A percentile compares a stretch with the other conserved stretches of the same genome.
phyloP scores from a whole-genome alignment of 768 basidiomycete genomes.

The Daedalea quercina region DNA sequence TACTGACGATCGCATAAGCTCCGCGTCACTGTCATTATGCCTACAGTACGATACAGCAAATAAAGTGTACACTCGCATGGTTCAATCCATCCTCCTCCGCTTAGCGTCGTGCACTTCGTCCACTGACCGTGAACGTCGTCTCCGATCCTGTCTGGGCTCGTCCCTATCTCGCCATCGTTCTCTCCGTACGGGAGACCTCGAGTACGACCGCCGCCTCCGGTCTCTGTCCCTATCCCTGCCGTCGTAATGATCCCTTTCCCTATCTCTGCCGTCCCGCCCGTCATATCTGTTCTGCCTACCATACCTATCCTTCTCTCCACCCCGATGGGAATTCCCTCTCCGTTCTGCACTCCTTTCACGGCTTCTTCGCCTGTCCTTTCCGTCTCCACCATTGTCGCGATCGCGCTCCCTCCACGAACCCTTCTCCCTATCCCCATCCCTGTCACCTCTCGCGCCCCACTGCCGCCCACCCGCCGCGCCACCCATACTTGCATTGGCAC shows the following conservation, averaged over 20 bases:
- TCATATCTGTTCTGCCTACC: conserved; percentile 5
- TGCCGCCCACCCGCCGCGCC: conserved; percentile 16
- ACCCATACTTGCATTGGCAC: conserved; percentile 20
- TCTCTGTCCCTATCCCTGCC: conserved; percentile 4
- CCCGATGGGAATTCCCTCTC: conserved; percentile 12
- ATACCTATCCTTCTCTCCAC: conserved; percentile 7
- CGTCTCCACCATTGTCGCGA: conserved; percentile 11
- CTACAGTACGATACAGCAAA: background rate
- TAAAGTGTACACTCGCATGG: background rate
- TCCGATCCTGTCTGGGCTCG: conserved; percentile 10
- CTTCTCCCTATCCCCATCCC: conserved; percentile 7
- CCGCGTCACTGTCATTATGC: background rate
- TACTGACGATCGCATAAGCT: background rate
- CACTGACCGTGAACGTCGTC: conserved; percentile 22
- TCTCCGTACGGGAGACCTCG: conserved; percentile 7
- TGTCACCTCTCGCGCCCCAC: conserved; percentile 16
- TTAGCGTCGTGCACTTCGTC: conserved; percentile 25
- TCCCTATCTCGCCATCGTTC: conserved; percentile 18
- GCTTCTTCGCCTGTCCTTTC: conserved; percentile 9
- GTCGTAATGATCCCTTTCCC: conserved; percentile 10
- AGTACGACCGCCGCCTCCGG: conserved; percentile 1
- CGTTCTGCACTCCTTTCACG: conserved; percentile 8
- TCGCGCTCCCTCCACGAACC: conserved; percentile 19
- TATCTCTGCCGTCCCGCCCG: conserved; percentile 5
- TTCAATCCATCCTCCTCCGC: conserved; percentile 26